A percentile compares a stretch with the other conserved stretches of the same genome.
Evolutionary conservation across 2,329 filamentous ascomycete genomes (phyloP).

Genomic region (Ophiosphaerella herpotricha): DNA sequence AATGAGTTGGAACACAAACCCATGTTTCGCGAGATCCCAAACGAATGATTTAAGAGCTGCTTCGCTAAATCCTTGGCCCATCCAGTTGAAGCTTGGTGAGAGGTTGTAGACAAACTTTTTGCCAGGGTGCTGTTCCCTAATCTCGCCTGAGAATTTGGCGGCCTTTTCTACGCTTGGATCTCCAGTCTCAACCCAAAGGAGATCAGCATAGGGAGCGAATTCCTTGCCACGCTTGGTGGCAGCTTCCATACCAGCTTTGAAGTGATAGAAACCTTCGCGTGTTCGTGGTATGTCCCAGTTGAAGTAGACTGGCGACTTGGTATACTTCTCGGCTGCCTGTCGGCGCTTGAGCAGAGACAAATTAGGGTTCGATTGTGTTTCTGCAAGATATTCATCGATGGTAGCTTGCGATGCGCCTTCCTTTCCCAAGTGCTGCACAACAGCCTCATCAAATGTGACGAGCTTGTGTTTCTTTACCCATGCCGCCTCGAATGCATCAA

Average conservation of each 20-base stretch:
- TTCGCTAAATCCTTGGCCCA: conserved; percentile 87
- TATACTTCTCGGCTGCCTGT: conserved; percentile 69
- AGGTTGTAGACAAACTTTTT: conserved; percentile 98
- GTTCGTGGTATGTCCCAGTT: conserved; percentile 92
- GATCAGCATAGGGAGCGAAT: conserved; percentile 89
- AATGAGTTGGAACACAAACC: conserved; percentile 70
- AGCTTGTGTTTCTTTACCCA: conserved; percentile 89
- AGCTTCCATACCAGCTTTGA: conserved; percentile 78
- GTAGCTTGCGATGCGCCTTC: conserved; percentile 67
- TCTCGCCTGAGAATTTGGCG: conserved; percentile 73
- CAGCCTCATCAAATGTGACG: conserved; percentile 90
- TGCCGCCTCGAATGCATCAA: conserved; percentile 81
- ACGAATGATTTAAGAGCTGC: conserved; percentile 86
- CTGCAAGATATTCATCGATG: conserved; percentile 69
- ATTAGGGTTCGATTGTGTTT: conserved; percentile 67
- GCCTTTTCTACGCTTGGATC: conserved; percentile 83
- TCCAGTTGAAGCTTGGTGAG: conserved; percentile 98
- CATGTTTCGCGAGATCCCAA: conserved; percentile 92
- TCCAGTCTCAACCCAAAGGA: conserved; percentile 96
- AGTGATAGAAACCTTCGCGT: conserved; percentile 92
- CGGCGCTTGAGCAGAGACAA: conserved; percentile 80
- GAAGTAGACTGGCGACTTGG: conserved; percentile 74
- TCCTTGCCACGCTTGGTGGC: conserved; percentile 92
- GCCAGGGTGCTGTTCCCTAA: conserved; percentile 69
- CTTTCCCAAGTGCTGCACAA: conserved; percentile 71